phyloP scores from a whole-genome alignment of 805 yeast species.

The Pichia nanzhaoensis region DNA sequence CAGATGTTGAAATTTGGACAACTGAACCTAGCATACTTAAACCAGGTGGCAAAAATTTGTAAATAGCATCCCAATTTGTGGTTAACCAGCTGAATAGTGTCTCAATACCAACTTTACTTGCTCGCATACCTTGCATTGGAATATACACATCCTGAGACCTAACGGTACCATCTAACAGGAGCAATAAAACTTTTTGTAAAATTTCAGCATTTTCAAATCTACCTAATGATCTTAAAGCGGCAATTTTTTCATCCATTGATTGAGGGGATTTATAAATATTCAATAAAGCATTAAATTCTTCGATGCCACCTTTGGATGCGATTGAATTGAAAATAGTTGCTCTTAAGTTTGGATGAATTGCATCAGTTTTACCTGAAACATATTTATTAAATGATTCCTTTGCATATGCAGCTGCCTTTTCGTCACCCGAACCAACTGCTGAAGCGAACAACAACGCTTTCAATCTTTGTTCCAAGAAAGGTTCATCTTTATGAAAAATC shows the following conservation, averaged over 20 bases:
- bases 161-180: constrained; percentile 62
- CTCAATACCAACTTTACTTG: constrained; percentile 57
- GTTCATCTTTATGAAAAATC: constrained; percentile 74
- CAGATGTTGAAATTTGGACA: constrained; percentile 49
- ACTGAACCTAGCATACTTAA: constrained; percentile 74
- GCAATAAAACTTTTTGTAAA: constrained; percentile 33
- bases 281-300: constrained; percentile 36
- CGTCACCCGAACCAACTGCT: constrained; percentile 37
- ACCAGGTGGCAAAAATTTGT: constrained; percentile 69
- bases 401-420: constrained; percentile 29
- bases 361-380: constrained; percentile 23
- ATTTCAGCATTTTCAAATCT: constrained; percentile 34
- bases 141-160: constrained; percentile 42
- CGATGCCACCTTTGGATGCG: constrained; percentile 33
- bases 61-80: constrained; percentile 63
- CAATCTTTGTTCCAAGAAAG: constrained; percentile 32
- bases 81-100: constrained; percentile 67
- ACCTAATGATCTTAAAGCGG: constrained; percentile 51
- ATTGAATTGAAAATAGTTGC: constrained; percentile 39
- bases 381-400: constrained; percentile 25
- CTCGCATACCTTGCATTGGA: constrained; percentile 69
- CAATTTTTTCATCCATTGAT: constrained; percentile 51
- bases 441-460: constrained; percentile 37
- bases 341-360: constrained; percentile 42
- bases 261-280: constrained; percentile 44